A percentile compares a stretch with the other conserved stretches of the same genome.
Conservation (phyloP, 352 stramenopile genomes). For the Globisporangium polare region DNA sequence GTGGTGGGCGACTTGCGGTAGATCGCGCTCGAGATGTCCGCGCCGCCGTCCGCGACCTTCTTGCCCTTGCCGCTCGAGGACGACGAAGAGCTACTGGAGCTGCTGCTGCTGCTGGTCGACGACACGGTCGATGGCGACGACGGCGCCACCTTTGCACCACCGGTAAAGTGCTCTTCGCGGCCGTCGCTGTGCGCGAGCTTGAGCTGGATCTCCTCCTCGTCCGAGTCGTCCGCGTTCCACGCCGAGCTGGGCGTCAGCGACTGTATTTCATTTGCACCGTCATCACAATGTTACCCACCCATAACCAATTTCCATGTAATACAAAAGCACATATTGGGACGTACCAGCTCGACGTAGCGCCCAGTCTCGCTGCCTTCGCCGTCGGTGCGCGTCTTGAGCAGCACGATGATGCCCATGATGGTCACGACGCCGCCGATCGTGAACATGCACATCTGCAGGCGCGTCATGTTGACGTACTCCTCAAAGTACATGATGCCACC, state of each 20-base stretch:
- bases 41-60: conserved; percentile 17
- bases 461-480: conserved; percentile 85
- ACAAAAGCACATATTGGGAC: conserved; percentile 2
- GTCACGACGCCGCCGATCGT: conserved; percentile 67
- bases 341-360: conserved; percentile 70
- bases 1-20: conserved; percentile 31
- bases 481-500: conserved; percentile 92
- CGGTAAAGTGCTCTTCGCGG: conserved; percentile 9
- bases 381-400: conserved; percentile 58
- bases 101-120: conserved; percentile 16
- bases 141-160: conserved; percentile 19
- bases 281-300: conserved; percentile 1
- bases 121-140: conserved; percentile 22
- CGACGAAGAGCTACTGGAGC: conserved; percentile 4
- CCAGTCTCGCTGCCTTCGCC: conserved; percentile 22
- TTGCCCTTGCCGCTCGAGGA: conserved; percentile 14
- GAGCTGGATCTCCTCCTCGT: conserved; percentile 79
- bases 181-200: conserved; percentile 33
- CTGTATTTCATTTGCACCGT: conserved; percentile 24
- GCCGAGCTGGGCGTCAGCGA: conserved; percentile 72
- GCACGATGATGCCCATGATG: conserved; percentile 72
- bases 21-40: conserved; percentile 37
- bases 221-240: conserved; percentile 77
- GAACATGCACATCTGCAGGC: conserved; percentile 76
- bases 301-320: background rate